Evolutionary conservation across 768 basidiomycete species (phyloP).

Genomic region (Megacollybia marginata): DNA sequence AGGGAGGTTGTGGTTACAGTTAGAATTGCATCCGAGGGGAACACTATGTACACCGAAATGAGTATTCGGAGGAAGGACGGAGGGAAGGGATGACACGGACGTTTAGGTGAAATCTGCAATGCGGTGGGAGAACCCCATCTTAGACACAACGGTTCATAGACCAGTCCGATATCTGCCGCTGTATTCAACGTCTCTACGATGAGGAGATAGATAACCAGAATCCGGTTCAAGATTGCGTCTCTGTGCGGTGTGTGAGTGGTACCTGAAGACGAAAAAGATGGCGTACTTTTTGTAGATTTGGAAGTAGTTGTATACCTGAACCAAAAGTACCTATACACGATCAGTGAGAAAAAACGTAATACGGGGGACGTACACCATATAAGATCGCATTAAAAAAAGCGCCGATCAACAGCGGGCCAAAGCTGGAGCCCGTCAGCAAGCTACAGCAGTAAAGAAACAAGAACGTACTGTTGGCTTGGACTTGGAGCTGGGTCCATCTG

Average conservation of each 20-base stretch:
- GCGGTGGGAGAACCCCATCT: conserved; percentile 2
- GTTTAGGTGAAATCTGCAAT: not conserved
- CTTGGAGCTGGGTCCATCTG: no score
- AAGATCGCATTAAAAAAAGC: conserved; percentile 6
- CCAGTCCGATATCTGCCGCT: conserved; percentile 9
- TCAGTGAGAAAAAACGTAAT: not conserved
- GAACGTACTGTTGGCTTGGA: no score
- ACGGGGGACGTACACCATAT: conserved; percentile 4
- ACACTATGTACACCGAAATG: not conserved
- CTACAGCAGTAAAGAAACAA: no score
- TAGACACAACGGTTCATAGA: conserved; percentile 13
- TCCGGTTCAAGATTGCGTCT: not conserved
- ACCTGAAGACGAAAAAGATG: not conserved
- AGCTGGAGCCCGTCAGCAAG: not conserved
- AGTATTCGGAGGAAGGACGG: not conserved
- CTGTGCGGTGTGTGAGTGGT: not conserved
- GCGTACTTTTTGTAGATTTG: not conserved
- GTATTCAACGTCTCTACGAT: conserved; percentile 12
- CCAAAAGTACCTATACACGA: not conserved
- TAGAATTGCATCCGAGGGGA: conserved; percentile 22
- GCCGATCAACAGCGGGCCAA: conserved; percentile 9
- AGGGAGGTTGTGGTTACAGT: conserved; percentile 16
- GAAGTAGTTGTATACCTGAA: conserved; percentile 2
- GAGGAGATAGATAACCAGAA: conserved; percentile 8
- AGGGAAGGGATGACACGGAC: not conserved